A percentile compares a stretch with the other conserved stretches of the same genome.
Evolutionary conservation across 2,329 filamentous ascomycete species (phyloP).

Genomic region (Lecanosticta acicola): DNA sequence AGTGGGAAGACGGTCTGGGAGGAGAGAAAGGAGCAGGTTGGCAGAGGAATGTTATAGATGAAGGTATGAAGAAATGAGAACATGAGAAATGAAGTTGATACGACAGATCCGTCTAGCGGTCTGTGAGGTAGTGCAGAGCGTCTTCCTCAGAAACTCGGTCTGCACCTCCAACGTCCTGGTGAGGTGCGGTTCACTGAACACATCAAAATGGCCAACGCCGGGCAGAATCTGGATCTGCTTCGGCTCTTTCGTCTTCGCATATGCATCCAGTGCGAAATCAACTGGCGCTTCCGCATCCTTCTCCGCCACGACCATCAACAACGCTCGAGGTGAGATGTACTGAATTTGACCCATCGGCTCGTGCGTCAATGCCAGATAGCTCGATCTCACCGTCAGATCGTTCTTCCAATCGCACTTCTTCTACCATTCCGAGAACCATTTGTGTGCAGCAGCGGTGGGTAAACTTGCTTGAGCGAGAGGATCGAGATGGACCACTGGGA

Average conservation of each 20-base stretch:
- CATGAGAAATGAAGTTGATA: constrained; percentile 1
- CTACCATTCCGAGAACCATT: constrained; percentile 33
- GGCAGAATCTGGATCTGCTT: constrained; percentile 36
- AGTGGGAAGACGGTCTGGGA: constrained; percentile 98
- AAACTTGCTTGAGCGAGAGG: constrained; percentile 30
- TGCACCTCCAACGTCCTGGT: constrained; percentile 31
- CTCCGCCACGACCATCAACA: constrained; percentile 35
- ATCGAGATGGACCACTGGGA: constrained; percentile 34
- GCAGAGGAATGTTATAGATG: constrained; percentile 75
- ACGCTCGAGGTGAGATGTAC: constrained; percentile 36
- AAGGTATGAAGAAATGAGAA: not conserved
- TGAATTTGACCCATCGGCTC: constrained; percentile 30
- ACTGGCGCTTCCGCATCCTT: constrained; percentile 34
- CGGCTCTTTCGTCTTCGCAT: constrained; percentile 35
- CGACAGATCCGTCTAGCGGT: not conserved
- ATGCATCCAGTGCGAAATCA: constrained; percentile 35
- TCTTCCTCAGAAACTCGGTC: constrained; percentile 29
- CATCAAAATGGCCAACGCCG: constrained; percentile 38
- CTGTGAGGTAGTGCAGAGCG: not conserved
- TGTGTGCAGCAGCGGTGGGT: constrained; percentile 33
- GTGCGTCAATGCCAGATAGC: not conserved
- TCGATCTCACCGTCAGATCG: constrained; percentile 34
- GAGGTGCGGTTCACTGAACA: constrained; percentile 26
- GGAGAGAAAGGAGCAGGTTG: constrained; percentile 82
- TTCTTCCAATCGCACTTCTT: constrained; percentile 37